These are phyloP conservation scores for Lactuca saligna DNA, from an alignment of 129 eudicot genomes.

Conservation along the genomic window DNA sequence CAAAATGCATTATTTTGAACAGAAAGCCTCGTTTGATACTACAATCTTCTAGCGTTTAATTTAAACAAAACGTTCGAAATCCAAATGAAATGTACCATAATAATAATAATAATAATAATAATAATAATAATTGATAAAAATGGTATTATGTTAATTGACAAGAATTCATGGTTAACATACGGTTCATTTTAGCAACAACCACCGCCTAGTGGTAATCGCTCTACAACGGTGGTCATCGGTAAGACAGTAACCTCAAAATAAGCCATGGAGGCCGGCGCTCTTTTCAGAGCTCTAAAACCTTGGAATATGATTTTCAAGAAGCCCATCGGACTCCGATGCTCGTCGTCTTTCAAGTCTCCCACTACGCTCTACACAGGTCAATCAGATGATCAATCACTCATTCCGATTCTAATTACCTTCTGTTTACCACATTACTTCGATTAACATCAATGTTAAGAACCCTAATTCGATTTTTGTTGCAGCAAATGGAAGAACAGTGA, in stretches of 20 bases:
- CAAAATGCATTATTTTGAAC: no score
- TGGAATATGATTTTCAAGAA: conserved; percentile 31
- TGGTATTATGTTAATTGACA: no score
- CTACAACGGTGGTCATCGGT: conserved; percentile 3
- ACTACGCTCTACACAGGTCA: conserved; percentile 44
- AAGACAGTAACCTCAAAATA: background rate
- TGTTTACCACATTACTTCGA: background rate
- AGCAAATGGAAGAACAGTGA: conserved; percentile 30
- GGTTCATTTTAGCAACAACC: conserved; percentile 21
- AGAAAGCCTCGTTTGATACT: no score
- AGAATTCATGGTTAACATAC: background rate
- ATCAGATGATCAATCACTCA: background rate
- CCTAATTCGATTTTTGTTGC: conserved; percentile 1
- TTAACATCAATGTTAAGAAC: background rate
- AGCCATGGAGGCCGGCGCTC: conserved; percentile 49
- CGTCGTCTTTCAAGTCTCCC: conserved; percentile 33
- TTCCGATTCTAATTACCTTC: background rate
- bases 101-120: no score
- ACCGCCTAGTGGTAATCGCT: conserved; percentile 31
- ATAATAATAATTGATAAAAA: no score
- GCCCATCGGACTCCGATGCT: conserved; percentile 35
- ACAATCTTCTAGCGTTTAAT: no score
- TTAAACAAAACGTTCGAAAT: no score
- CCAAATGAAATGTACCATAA: no score
- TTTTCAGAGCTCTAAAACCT: conserved; percentile 53